A percentile compares a stretch with the other conserved stretches of the same genome.
These are phyloP conservation scores for Meyerozyma carpophila DNA, from an alignment of 1,139 yeast genomes.

Conservation along the genomic window DNA sequence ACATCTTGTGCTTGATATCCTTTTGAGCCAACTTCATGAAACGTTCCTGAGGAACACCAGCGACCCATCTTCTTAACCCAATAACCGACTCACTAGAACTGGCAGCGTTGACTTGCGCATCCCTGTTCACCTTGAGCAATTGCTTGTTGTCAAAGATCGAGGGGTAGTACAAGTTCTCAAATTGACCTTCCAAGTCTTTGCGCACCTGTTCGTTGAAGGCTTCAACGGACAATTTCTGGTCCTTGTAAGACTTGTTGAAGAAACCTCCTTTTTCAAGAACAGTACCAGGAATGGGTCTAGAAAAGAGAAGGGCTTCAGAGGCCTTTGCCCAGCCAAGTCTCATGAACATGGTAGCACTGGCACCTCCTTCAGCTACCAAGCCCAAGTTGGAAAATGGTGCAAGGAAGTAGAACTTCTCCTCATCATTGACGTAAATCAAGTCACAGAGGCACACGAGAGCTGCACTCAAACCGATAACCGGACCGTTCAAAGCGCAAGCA, in stretches of 20 bases:
- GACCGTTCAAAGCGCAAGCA: slow-evolving; percentile 79
- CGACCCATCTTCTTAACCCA: slow-evolving; percentile 67
- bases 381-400: slow-evolving; percentile 84
- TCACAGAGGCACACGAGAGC: slow-evolving; percentile 75
- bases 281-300: slow-evolving; percentile 60
- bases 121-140: slow-evolving; percentile 46
- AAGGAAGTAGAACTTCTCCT: slow-evolving; percentile 50
- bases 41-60: slow-evolving; percentile 70
- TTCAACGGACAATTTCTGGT: slow-evolving; percentile 44
- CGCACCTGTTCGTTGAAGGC: slow-evolving; percentile 55
- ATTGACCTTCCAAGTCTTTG: slow-evolving; percentile 40
- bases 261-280: slow-evolving; percentile 58
- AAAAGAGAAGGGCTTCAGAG: slow-evolving; percentile 66
- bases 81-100: slow-evolving; percentile 61
- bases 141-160: slow-evolving; percentile 61
- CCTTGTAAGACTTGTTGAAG: slow-evolving; percentile 44
- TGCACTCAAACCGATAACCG: slow-evolving; percentile 76
- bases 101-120: slow-evolving; percentile 42
- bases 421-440: slow-evolving; percentile 64
- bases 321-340: slow-evolving; percentile 74
- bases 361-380: slow-evolving; percentile 78
- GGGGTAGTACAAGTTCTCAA: slow-evolving; percentile 49
- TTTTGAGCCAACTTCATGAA: slow-evolving; percentile 53
- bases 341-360: slow-evolving; percentile 61
- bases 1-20: slow-evolving; percentile 59